Evolutionary conservation across 352 stramenopile species (phyloP), one percentile per base, ranked within the genome.

Genomic region (Pythium aristosporum): DNA sequence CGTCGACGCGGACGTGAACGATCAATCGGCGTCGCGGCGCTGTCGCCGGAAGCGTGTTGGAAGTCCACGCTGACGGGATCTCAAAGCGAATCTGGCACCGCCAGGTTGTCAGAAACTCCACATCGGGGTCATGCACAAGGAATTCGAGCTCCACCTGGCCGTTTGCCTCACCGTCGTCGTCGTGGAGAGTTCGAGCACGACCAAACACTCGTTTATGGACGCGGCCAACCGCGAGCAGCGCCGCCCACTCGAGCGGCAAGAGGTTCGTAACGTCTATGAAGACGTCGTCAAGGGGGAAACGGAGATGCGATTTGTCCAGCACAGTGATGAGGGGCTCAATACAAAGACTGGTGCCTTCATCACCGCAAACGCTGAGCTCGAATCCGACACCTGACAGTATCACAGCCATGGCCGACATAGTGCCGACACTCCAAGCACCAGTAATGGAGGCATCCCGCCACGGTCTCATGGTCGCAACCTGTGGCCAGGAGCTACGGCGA

Each of bases 401-500:
- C 36, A 15, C 12, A 1, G 41, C 49, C 10, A 65, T 59, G 10
- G 25, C 28, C 6, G 49, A 9, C 48, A 65, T 57, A 37, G 59
- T 52, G 25, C 59, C 49, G 11, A 57, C 34, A 39, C 34, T 39
- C 34, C 34, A 39, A 15, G 34, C 34, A 4, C 34, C 34, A 39
- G 8, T 7, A 13, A 3, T 13, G 13, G 18, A 23, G 57, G 15
- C 41, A 15, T 44, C n/a, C 5, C 41, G 49, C 9, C 49, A 10
- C 10, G 8, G 49, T 2, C 16, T 9, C 30, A 18, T n/a, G 7
- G 32, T 30, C 1, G 49, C 10, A 10, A 23, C 46, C 13, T 58
- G 58, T 12, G 61, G 61, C 61, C 61, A 68, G 34, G 61, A 68
- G 34, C 52, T 23, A 5, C 53, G 44, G 0, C 61, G 44, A 4